Base-by-base conservation (phyloP, 202 grass and related monocot genomes). In the Hordeum pubiflorum region DNA sequence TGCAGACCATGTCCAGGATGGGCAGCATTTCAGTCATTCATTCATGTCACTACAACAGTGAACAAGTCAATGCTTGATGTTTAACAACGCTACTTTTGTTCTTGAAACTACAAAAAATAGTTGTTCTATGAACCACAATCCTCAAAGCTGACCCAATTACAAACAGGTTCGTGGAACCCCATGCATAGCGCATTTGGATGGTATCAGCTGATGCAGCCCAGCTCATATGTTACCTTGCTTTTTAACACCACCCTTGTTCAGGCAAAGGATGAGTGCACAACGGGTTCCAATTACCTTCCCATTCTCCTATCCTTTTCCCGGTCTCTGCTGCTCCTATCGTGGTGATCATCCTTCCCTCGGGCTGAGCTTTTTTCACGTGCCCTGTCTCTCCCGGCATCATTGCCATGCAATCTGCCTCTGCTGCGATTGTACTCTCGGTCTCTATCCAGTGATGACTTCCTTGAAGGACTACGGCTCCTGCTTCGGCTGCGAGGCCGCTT, bases 231-330 rank as follows among this genome's bases (percentile, higher is more conserved):
- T 2, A 32, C 6, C 52, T 74, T 69, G 69, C 76, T 43, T 55
- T 55, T 44, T 44, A 3, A 6, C 46, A 50, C 5, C 57, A 34
- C 33, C 33, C 33, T 44, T 76, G 12, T 39, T 66, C 29, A 68
- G 23, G 74, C 66, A 20, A 82, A 40, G 50, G 58, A 60, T 61
- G 76, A 81, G 64, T 39, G 37, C 58, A 54, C 62, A 52, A 2
- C 3, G 26, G 32, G 69, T 15, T 60, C 26, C 39, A 3, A 27
- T 90, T 75, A 93, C 52, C 89, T 90, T 14, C 80, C 80, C 40
- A 81, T 91, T 86, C 85, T 91, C 87, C 82, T 91, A 10, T 93
- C 91, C 66, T 89, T 89, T 41, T 97, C 87, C 61, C 93, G 69
- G 59, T 86, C 90, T 76, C 79, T 78, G 23, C 79, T 78, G 23